phyloP scores from a whole-genome alignment of 148 eudicot genomes.

The Dysphania ambrosioides region DNA sequence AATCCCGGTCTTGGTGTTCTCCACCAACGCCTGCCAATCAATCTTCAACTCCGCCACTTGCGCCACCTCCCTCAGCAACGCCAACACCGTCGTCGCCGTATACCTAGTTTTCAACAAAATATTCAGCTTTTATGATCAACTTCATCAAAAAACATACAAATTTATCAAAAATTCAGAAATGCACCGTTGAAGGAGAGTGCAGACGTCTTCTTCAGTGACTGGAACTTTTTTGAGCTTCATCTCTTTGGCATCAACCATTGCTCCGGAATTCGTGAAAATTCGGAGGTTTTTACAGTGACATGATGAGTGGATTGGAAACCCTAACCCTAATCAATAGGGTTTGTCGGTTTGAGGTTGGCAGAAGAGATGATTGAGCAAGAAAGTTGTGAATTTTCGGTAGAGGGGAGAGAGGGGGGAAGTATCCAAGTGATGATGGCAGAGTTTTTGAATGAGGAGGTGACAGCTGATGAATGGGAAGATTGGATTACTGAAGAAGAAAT shows the following conservation, averaged over 20 bases:
- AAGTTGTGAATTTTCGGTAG: neutral
- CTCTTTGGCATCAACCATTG: slow-evolving; percentile 40
- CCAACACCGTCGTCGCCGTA: slow-evolving; percentile 47
- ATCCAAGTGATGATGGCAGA: neutral
- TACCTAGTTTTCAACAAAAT: slow-evolving; percentile 39
- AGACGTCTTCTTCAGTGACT: slow-evolving; percentile 51
- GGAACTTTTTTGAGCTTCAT: slow-evolving; percentile 40
- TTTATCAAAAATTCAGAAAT: neutral
- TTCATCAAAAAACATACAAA: neutral
- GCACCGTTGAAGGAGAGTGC: slow-evolving; percentile 57
- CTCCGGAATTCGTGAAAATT: slow-evolving; percentile 19
- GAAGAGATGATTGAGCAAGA: too few species aligned
- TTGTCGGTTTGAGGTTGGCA: too few species aligned
- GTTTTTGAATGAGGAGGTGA: neutral
- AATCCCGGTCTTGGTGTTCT: slow-evolving; percentile 65
- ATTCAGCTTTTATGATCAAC: neutral
- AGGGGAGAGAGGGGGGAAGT: neutral
- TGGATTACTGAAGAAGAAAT: too few species aligned
- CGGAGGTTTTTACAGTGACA: slow-evolving; percentile 29
- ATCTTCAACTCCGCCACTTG: slow-evolving; percentile 45
- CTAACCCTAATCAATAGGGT: slow-evolving; percentile 7
- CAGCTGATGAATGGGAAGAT: too few species aligned
- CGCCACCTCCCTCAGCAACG: slow-evolving; percentile 63
- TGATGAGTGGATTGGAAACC: slow-evolving; percentile 19
- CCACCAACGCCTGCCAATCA: slow-evolving; percentile 68